Conservation (phyloP, 495 filamentous ascomycete species). For the Penicillium silybi region DNA sequence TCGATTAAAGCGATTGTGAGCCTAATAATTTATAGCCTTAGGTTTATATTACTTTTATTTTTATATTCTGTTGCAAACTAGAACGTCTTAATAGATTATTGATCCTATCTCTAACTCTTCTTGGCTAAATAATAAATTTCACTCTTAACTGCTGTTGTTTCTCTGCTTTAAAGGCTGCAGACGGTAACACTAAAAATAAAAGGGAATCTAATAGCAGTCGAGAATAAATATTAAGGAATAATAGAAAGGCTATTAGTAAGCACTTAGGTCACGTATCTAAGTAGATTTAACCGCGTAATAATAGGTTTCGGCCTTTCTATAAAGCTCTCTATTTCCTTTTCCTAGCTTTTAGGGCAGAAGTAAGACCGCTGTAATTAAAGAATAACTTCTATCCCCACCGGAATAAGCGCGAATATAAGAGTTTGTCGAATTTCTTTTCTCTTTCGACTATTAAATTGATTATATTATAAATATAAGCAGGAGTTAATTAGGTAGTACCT, state of each 20-base stretch:
- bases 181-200: too few relatives aligned
- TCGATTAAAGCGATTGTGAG: too few relatives aligned
- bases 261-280: not conserved
- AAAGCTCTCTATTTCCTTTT: not conserved
- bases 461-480: not conserved
- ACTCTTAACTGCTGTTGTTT: too few relatives aligned
- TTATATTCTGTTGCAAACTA: too few relatives aligned
- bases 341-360: not conserved
- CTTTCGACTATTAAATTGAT: not conserved
- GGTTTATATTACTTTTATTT: too few relatives aligned
- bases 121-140: too few relatives aligned
- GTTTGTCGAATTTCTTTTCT: not conserved
- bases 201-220: too few relatives aligned
- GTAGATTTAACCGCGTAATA: not conserved
- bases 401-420: not conserved
- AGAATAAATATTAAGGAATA: too few relatives aligned
- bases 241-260: not conserved
- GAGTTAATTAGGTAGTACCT: not conserved
- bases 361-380: not conserved
- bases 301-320: not conserved
- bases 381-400: not conserved
- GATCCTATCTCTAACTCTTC: too few relatives aligned
- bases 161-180: too few relatives aligned
- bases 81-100: too few relatives aligned
- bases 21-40: too few relatives aligned